Evolutionary conservation across 78 protist species (phyloP), one percentile per base, ranked within the genome.

Genomic region (Mantamonas sphyraenae): DNA sequence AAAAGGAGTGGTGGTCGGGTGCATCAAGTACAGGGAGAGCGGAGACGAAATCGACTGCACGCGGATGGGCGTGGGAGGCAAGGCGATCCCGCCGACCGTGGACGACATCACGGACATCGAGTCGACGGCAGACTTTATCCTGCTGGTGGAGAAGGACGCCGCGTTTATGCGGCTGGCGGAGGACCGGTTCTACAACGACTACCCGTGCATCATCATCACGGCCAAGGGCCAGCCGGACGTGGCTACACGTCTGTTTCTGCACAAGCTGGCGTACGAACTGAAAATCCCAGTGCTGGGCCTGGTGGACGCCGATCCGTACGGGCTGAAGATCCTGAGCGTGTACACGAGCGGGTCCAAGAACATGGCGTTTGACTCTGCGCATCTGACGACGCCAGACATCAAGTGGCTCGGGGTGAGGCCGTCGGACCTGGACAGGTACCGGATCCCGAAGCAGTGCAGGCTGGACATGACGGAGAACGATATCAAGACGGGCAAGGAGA

Each of bases 141-240:
- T 83, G 17, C 53, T 83, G 1, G 81, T 84, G 17, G 89, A 84
- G 59, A 84, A 84, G 47, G 89, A 84, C 24, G 90, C 90, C 30
- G 83, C 81, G 20, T 83, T 83, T 42, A 72, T 73, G 82, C 81
- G 88, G 2, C 78, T 83, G 26, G 67, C 77, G 9, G 88, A 83
- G 40, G 88, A 82, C 64, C 65, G 88, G 10, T 83, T 83, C 47
- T 83, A 83, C 80, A 76, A 83, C 59, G 8, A 26, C 2, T 76
- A 76, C 68, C 82, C 82, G 0, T 83, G 88, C 64, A 61, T 83
- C 24, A 72, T 76, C 56, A 66, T 76, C 56, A 67, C 83, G 22
- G 88, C 76, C 43, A 83, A 83, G 58, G 88, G 88, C 14, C 88
- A 83, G 57, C 88, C 88, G 0, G 88, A 83, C 75, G 81, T 83